Conservation (phyloP, 176 grass and related monocot genomes). For the Oryza coarctata region DNA sequence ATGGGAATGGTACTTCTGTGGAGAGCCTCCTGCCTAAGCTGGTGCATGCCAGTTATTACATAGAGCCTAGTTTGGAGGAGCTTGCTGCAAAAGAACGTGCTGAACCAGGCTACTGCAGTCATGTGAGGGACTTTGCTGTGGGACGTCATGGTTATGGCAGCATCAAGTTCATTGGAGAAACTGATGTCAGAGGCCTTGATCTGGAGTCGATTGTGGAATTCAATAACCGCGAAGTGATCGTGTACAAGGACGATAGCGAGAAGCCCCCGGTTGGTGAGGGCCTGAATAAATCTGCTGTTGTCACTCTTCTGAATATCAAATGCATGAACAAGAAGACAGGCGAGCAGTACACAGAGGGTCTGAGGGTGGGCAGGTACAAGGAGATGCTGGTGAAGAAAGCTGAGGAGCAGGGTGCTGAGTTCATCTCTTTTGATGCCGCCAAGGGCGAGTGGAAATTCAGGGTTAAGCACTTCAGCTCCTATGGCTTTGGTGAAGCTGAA, state of each 20-base stretch:
- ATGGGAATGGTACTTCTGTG: conserved; percentile 40
- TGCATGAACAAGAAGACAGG: conserved; percentile 75
- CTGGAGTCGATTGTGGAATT: conserved; percentile 73
- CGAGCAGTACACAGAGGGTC: conserved; percentile 42
- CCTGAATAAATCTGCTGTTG: conserved; percentile 78
- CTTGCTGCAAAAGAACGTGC: conserved; percentile 76
- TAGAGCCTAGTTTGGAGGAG: conserved; percentile 63
- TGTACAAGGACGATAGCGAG: conserved; percentile 76
- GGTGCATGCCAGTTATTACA: conserved; percentile 67
- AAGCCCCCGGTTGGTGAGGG: conserved; percentile 80
- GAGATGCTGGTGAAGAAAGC: conserved; percentile 66
- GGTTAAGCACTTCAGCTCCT: conserved; percentile 77
- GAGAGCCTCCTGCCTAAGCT: conserved; percentile 74
- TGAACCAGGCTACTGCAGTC: conserved; percentile 65
- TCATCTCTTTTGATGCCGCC: conserved; percentile 55
- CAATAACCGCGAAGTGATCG: conserved; percentile 78
- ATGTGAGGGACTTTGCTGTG: conserved; percentile 70
- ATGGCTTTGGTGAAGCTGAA: conserved; percentile 20
- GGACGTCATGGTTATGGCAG: conserved; percentile 74
- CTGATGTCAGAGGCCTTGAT: conserved; percentile 71
- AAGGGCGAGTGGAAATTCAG: conserved; percentile 94
- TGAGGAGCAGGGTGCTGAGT: conserved; percentile 70
- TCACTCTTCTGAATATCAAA: conserved; percentile 83
- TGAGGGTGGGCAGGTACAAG: conserved; percentile 65
- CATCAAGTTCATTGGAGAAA: conserved; percentile 77